Conservation (phyloP, 305 asterid species). For the Fraxinus ornus region DNA sequence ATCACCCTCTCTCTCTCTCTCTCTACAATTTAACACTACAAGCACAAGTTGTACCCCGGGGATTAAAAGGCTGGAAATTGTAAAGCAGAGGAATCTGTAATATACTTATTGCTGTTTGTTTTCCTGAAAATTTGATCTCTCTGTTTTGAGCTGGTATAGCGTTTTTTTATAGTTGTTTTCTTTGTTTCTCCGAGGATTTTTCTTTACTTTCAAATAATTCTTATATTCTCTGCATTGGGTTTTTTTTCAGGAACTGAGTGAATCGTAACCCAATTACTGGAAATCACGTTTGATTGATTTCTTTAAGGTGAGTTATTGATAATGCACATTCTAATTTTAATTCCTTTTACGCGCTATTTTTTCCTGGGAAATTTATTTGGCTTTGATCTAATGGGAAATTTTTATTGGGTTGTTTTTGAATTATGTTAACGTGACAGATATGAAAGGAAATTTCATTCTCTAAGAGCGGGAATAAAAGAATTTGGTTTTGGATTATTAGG, state of each 20-base stretch:
- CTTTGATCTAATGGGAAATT: constrained; percentile 39
- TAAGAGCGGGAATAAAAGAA: constrained; percentile 34
- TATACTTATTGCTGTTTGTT: constrained; percentile 13
- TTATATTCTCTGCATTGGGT: constrained; percentile 19
- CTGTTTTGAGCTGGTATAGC: constrained; percentile 40
- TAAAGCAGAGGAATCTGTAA: constrained; percentile 32
- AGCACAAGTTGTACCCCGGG: constrained; percentile 28
- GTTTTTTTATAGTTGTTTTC: constrained; percentile 8
- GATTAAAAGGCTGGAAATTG: constrained; percentile 28
- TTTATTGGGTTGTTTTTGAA: constrained; percentile 29
- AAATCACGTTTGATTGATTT: constrained; percentile 10
- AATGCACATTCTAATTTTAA: constrained; percentile 21
- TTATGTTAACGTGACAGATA: constrained; percentile 44
- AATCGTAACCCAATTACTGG: constrained; percentile 25
- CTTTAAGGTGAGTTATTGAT: constrained; percentile 40
- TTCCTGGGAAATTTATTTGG: not conserved
- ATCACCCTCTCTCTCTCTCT: not conserved
- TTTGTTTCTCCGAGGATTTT: not conserved
- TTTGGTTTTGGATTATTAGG: constrained; percentile 54
- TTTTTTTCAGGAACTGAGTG: constrained; percentile 34
- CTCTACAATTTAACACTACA: constrained; percentile 32
- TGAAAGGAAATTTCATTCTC: constrained; percentile 16
- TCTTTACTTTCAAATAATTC: constrained; percentile 15
- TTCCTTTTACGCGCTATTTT: constrained; percentile 15
- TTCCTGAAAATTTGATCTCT: constrained; percentile 28